Evolutionary conservation across 306 rosid genomes (phyloP), one percentile per base, ranked within the genome.

Genomic region (Arachis stenosperma): DNA sequence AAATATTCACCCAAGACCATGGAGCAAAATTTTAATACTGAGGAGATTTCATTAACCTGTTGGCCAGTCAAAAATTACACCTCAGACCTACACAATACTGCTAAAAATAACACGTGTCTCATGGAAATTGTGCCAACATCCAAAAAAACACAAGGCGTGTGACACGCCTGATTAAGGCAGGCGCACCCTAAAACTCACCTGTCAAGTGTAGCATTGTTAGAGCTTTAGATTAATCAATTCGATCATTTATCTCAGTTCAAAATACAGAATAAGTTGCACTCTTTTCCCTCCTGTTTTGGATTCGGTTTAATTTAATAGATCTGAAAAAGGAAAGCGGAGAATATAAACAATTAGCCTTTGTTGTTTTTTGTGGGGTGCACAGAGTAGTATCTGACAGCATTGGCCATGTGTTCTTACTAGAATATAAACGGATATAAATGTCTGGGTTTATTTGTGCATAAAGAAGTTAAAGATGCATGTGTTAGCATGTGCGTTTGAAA

Each of bases 401-500:
- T 69, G 61, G 36, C 6, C 7, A 43, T 11, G 11, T 67, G 69
- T n/a, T 74, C 33, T 14, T 55, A 54, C 41, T 47, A 12, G 74
- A 61, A 67, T 67, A 61, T 58, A 50, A 22, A 29, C 37, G 70
- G 14, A 62, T 70, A 46, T 73, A 50, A 50, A 46, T 66, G 27
- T 17, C 48, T 65, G 60, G 73, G 47, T 33, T 33, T 57, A 27
- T 61, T 36, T 61, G 75, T 48, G 79, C 30, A 53, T 73, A 58
- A 50, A 33, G 37, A 33, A 33, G 3, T 33, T 33, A 33, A 33
- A 33, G 37, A 44, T 65, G 40, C 51, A n/a, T 40, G 40, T 61
- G 73, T 30, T 78, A 42, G 69, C 62, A 60, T 65, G 65, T 71
- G 40, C 42, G 65, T 69, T 69, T 55, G 63, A 61, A 67, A 52